Percentiles rank a stretch among this genome's conserved stretches.
These are phyloP conservation scores for Fusarium sp. DNA, from an alignment of 2,329 filamentous ascomycete genomes.

Conservation along the genomic window DNA sequence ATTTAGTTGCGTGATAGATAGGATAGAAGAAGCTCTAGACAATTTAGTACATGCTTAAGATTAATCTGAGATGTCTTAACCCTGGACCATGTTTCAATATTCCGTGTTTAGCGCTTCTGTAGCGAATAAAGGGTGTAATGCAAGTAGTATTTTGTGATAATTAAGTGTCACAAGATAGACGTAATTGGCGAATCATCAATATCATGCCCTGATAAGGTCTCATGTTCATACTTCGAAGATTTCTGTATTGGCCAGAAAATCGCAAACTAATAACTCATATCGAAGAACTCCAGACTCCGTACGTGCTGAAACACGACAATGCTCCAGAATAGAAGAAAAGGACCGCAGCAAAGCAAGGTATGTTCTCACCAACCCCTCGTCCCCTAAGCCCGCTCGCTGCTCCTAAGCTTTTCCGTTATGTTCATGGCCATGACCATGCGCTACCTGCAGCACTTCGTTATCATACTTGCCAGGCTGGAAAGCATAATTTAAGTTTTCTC, in stretches of 20 bases:
- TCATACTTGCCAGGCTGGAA: slow-evolving; percentile 52
- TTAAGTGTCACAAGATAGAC: not conserved
- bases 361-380: slow-evolving; percentile 29
- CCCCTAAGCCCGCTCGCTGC: not conserved
- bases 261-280: not conserved
- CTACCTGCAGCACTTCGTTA: slow-evolving; percentile 19
- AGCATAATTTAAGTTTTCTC: slow-evolving; percentile 64
- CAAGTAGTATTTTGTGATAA: not conserved
- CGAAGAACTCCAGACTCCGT: slow-evolving; percentile 30
- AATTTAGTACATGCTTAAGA: not conserved
- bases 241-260: not conserved
- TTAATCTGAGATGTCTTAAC: not conserved
- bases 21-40: not conserved
- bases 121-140: not conserved
- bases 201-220: not conserved
- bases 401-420: slow-evolving; percentile 5
- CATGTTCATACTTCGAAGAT: not conserved
- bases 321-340: not conserved
- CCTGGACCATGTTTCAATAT: not conserved
- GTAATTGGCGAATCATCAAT: not conserved
- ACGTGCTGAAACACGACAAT: slow-evolving; percentile 29
- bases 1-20: not conserved
- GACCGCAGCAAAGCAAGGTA: slow-evolving; percentile 1
- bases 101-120: not conserved
- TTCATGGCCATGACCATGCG: slow-evolving; percentile 12